Evolutionary conservation across 352 stramenopile genomes (phyloP).

Genomic region (Pythium folliculosum): DNA sequence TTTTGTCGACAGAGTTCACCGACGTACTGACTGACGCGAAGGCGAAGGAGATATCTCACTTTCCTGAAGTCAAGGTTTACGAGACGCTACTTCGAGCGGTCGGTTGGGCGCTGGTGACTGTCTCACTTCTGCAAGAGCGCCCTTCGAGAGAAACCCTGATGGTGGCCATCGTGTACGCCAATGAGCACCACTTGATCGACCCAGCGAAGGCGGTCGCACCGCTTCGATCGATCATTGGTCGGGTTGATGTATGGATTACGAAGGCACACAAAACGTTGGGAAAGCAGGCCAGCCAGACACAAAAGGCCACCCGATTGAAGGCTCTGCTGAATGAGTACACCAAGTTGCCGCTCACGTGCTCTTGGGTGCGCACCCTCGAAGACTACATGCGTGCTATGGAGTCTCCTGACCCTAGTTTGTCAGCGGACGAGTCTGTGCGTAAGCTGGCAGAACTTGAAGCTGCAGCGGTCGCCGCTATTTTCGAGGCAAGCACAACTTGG

Average conservation of each 20-base stretch:
- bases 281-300: slow-evolving; percentile 59
- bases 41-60: slow-evolving; percentile 63
- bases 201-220: slow-evolving; percentile 55
- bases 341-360: slow-evolving; percentile 81
- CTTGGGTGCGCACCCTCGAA: slow-evolving; percentile 39
- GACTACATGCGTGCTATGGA: slow-evolving; percentile 27
- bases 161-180: slow-evolving; percentile 62
- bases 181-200: slow-evolving; percentile 65
- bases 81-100: slow-evolving; percentile 65
- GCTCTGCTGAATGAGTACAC: slow-evolving; percentile 87
- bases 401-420: slow-evolving; percentile 31
- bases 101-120: slow-evolving; percentile 74
- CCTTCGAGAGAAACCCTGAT: slow-evolving; percentile 66
- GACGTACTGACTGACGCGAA: slow-evolving; percentile 42
- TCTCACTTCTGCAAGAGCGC: slow-evolving; percentile 74
- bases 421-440: slow-evolving; percentile 39
- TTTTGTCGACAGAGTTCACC: slow-evolving; percentile 52
- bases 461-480: slow-evolving; percentile 32
- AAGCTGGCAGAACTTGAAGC: slow-evolving; percentile 33
- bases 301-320: slow-evolving; percentile 66
- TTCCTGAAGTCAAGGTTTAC: slow-evolving; percentile 69
- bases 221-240: slow-evolving; percentile 69
- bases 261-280: slow-evolving; percentile 76
- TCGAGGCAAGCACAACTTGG: slow-evolving; percentile 23
- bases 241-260: slow-evolving; percentile 81